Base-by-base conservation (phyloP, 2,329 filamentous ascomycete genomes). In the Pseudogymnoascus sp. region DNA sequence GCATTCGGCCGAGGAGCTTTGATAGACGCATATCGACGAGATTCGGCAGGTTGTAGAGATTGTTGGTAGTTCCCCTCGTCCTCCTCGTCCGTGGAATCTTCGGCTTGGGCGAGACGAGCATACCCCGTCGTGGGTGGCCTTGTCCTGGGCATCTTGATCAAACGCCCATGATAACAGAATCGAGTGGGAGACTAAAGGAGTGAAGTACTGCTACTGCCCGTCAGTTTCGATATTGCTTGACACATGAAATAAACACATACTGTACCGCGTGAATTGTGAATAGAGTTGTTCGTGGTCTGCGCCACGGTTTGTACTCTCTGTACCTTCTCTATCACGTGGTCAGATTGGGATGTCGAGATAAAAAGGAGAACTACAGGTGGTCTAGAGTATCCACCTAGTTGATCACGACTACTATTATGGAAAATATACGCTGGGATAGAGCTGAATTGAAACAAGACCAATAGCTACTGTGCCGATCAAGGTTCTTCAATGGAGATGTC, bases 81-180 rank as follows among this genome's bases (percentile, higher is more conserved):
- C 63, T 87, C 89, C 64, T 89, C 86, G 72, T 89, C 87, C 75
- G 86, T 88, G 71, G 88, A 82, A 70, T 88, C 86, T 73, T 93
- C 90, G 69, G 90, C 90, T 77, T 95, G 90, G 67, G 90, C 88
- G 65, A 95, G 86, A 73, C 89, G 89, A 76, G 92, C 90, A 78
- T 95, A 95, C 76, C 90, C 90, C 68, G 90, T 93, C 48, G 88
- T 90, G 65, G 88, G 82, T 67, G 88, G 90, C 66, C 73, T 67
- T 63, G 68, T 69, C 67, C 68, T 71, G 43, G 69, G 71, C 73
- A 74, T 74, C 16, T 45, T 66, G 60, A 19, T 57, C 39, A 57
- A 57, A 34, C 51, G 51, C 4, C 51, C 51, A 57, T 57, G 28
- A 13, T 34, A 19, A 34, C 51, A 31, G n/a, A 57, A 34, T 57